A percentile compares a stretch with the other conserved stretches of the same genome.
phyloP scores from a whole-genome alignment of 257 asterid species.

The Phtheirospermum japonicum region DNA sequence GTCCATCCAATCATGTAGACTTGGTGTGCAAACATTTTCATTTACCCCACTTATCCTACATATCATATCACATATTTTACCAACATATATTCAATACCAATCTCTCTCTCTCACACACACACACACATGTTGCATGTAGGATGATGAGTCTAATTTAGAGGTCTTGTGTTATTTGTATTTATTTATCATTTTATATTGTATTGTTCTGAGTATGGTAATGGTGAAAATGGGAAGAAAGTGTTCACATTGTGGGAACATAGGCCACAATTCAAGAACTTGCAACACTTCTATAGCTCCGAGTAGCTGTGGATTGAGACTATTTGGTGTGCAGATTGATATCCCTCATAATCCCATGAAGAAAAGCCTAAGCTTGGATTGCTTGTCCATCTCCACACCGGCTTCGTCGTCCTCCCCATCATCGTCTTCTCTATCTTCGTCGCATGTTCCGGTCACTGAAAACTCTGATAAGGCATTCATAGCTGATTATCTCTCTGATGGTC shows the following conservation, averaged over 20 bases:
- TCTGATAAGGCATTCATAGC: conserved; percentile 27
- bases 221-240: conserved; percentile 80
- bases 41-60: background rate
- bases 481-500: conserved; percentile 63
- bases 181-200: too few relatives aligned
- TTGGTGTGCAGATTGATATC: conserved; percentile 66
- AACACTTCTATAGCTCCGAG: conserved; percentile 26
- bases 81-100: conserved; percentile 20
- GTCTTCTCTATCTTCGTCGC: conserved; percentile 39
- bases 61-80: background rate
- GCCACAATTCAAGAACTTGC: conserved; percentile 92
- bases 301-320: conserved; percentile 42
- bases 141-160: background rate
- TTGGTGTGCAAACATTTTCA: conserved; percentile 6
- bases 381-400: conserved; percentile 23
- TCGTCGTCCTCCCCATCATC: background rate
- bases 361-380: conserved; percentile 72
- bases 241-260: conserved; percentile 80
- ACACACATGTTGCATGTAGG: background rate
- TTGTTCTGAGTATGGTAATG: conserved; percentile 13
- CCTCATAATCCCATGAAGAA: conserved; percentile 45
- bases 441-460: conserved; percentile 31
- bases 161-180: too few relatives aligned
- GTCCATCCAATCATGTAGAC: conserved; percentile 2
- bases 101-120: conserved; percentile 25